phyloP scores from a whole-genome alignment of 2,329 filamentous ascomycete species.

The Hortaea werneckii region DNA sequence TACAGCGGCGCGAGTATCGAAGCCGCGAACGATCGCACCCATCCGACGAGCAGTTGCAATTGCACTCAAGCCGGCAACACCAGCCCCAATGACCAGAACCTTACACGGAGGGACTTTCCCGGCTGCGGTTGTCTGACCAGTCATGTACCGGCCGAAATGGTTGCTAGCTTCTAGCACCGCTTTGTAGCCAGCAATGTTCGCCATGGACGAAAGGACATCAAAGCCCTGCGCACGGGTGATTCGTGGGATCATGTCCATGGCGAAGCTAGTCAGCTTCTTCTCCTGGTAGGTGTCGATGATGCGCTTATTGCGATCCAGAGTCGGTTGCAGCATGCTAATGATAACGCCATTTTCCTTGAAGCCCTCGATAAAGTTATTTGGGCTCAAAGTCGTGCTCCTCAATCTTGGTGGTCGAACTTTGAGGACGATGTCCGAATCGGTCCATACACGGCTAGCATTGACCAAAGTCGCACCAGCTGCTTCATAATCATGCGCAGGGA shows the following conservation, averaged over 20 bases:
- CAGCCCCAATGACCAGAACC: slow-evolving; percentile 80
- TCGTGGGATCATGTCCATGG: slow-evolving; percentile 87
- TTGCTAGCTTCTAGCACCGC: slow-evolving; percentile 84
- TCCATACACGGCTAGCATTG: slow-evolving; percentile 60
- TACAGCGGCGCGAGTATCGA: slow-evolving; percentile 81
- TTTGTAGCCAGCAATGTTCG: slow-evolving; percentile 89
- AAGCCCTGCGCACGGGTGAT: slow-evolving; percentile 85
- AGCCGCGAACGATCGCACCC: slow-evolving; percentile 81
- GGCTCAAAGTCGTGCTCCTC: slow-evolving; percentile 32
- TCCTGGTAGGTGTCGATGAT: slow-evolving; percentile 63
- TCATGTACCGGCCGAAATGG: slow-evolving; percentile 77
- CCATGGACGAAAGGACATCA: slow-evolving; percentile 82
- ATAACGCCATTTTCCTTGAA: slow-evolving; percentile 62
- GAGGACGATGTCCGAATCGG: slow-evolving; percentile 65
- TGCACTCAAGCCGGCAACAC: slow-evolving; percentile 78
- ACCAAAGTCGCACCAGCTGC: slow-evolving; percentile 69
- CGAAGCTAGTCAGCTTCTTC: slow-evolving; percentile 65
- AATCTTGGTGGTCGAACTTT: slow-evolving; percentile 69
- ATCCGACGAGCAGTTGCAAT: slow-evolving; percentile 78
- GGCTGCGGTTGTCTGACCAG: slow-evolving; percentile 81
- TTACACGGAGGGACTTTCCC: slow-evolving; percentile 87
- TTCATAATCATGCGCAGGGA: slow-evolving; percentile 66
- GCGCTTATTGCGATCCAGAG: slow-evolving; percentile 57
- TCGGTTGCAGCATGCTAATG: slow-evolving; percentile 73
- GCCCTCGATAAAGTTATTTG: slow-evolving; percentile 54